phyloP scores from a whole-genome alignment of 345 rosid species.

The Xanthoceras sorbifolium region DNA sequence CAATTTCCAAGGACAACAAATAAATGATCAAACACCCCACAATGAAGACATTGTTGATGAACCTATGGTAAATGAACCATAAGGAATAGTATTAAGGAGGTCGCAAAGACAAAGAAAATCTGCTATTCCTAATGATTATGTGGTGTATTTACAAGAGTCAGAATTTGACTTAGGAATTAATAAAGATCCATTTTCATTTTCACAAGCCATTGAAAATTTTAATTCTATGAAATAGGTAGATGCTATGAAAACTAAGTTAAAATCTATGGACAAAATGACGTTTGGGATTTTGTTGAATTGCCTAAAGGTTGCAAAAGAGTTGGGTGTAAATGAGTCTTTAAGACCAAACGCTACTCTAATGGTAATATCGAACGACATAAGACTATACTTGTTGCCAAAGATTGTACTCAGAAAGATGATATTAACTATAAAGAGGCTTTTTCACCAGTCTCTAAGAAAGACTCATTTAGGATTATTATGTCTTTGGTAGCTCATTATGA shows the following conservation, averaged over 20 bases:
- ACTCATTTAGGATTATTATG: not conserved
- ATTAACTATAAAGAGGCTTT: no score
- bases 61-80: not conserved
- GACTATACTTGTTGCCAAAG: no score
- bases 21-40: no score
- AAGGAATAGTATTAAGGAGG: conserved; percentile 6
- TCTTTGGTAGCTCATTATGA: not conserved
- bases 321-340: not conserved
- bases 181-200: not conserved
- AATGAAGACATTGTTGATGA: not conserved
- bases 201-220: not conserved
- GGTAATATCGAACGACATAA: no score
- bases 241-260: conserved; percentile 9
- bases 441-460: not conserved
- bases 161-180: not conserved
- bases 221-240: conserved; percentile 8
- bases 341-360: no score
- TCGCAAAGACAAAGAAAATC: not conserved
- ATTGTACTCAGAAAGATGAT: no score
- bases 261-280: not conserved
- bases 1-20: no score
- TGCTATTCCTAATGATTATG: conserved; percentile 1
- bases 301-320: not conserved
- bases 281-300: not conserved
- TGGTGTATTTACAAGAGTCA: conserved; percentile 15